Base-by-base conservation (phyloP, 768 basidiomycete species). In the Baorangia bicolor region DNA sequence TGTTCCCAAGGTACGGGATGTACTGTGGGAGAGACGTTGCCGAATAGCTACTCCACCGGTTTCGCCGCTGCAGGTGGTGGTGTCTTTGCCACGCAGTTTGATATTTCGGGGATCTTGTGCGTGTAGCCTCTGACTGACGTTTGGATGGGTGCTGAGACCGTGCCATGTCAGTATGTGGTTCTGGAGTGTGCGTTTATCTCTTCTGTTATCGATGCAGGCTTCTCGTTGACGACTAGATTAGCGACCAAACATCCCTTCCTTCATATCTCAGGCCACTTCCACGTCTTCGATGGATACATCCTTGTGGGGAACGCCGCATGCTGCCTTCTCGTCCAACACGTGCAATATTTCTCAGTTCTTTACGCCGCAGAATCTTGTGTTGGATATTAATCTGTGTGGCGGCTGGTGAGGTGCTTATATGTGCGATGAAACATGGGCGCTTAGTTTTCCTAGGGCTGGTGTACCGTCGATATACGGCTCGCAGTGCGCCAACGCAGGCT, bases 51-150 rank as follows among this genome's bases (percentile, higher is more conserved):
- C 51, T 41, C 37, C 3, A 33, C 46, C 6, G 55, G 59, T 21
- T 73, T 73, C 39, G 56, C 64, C 0, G 9, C 28, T 3, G 63
- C 62, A 30, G 82, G 84, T n/a, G 85, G 85, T 7, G 85, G 85
- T 5, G 82, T 86, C 1, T 92, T 76, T 69, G 87, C 87, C 3
- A 78, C 85, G 4, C 87, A 88, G 61, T 85, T 88, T 57, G 88
- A 88, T 47, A 73, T 76, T 7, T 67, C 77, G 1, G 86, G 81
- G 20, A 74, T 82, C 37, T 80, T 68, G 76, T 78, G 59, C 66
- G 79, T 65, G 31, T 35, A n/a, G 34, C 21, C 9, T 21, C 25
- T 40, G 46, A n/a, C n/a, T n/a, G n/a, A 39, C 21, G 13, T 37
- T 42, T 39, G 20, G 16, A 6, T 44, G 21, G 13, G n/a, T 38